phyloP scores from a whole-genome alignment of 1,284 basidiomycete species.

The Pseudozyma sp. region DNA sequence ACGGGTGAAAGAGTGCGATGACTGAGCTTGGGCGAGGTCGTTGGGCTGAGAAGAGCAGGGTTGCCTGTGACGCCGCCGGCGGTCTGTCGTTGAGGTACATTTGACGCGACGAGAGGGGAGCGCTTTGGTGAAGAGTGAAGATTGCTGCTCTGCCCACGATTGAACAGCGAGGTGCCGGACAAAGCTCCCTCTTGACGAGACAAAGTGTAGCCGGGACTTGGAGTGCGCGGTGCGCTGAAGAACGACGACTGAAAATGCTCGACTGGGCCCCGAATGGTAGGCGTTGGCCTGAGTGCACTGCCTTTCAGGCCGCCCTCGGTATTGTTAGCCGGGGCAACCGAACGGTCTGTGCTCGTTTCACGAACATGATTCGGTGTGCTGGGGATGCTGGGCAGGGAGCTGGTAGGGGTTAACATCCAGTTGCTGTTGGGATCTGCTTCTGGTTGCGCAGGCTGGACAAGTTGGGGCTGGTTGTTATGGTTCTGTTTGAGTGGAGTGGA shows the following conservation, averaged over 20 bases:
- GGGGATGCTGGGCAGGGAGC: constrained; percentile 57
- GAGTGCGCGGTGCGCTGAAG: constrained; percentile 23
- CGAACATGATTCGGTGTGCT: constrained; percentile 42
- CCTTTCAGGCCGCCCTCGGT: constrained; percentile 1
- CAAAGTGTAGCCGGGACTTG: constrained; percentile 24
- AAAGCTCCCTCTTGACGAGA: constrained; percentile 15
- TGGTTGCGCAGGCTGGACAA: neutral
- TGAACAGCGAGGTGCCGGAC: constrained; percentile 26
- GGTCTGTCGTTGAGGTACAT: constrained; percentile 19
- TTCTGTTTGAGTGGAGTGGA: constrained; percentile 26
- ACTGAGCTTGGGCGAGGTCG: constrained; percentile 40
- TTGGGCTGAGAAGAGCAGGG: constrained; percentile 28
- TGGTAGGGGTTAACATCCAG: constrained; percentile 57
- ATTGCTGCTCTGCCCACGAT: constrained; percentile 29
- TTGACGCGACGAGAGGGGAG: constrained; percentile 32
- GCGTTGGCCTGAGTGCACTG: constrained; percentile 5
- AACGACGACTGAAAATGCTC: constrained; percentile 35
- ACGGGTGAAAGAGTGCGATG: constrained; percentile 43
- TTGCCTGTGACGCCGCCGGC: constrained; percentile 3
- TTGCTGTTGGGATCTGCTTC: constrained; percentile 37
- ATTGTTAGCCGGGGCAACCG: constrained; percentile 1
- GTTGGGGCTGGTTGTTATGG: neutral
- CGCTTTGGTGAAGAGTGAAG: constrained; percentile 43
- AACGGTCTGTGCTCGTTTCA: constrained; percentile 29
- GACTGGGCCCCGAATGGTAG: constrained; percentile 26